These are phyloP conservation scores for Lichtheimia ornata DNA, from an alignment of 371 early-diverging fungal genomes.

Conservation along the genomic window DNA sequence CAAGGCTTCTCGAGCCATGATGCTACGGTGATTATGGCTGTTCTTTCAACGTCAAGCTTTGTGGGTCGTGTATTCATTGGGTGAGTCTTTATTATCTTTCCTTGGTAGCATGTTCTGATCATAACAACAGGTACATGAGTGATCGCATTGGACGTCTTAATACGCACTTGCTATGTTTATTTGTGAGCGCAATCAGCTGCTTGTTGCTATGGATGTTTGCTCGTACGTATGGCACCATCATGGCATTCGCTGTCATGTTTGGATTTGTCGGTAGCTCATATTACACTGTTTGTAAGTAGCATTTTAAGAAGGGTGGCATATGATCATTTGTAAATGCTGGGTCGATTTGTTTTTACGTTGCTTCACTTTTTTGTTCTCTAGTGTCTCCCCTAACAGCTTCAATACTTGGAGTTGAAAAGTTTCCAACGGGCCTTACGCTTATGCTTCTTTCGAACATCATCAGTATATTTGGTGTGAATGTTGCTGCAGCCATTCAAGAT, in stretches of 20 bases:
- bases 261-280: slow-evolving; percentile 25
- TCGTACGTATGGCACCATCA: slow-evolving; percentile 17
- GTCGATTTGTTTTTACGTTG: too few species aligned
- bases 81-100: background rate
- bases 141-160: background rate
- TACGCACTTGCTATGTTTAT: background rate
- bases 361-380: slow-evolving; percentile 6
- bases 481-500: slow-evolving; percentile 33
- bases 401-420: slow-evolving; percentile 35
- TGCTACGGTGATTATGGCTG: slow-evolving; percentile 15
- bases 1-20: slow-evolving; percentile 13
- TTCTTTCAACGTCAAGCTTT: slow-evolving; percentile 44
- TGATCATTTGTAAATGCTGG: too few species aligned
- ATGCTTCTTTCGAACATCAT: slow-evolving; percentile 31
- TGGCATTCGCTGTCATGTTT: slow-evolving; percentile 23
- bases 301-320: too few species aligned
- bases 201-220: slow-evolving; percentile 36
- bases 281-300: slow-evolving; percentile 28
- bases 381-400: slow-evolving; percentile 38
- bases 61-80: slow-evolving; percentile 49
- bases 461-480: slow-evolving; percentile 34
- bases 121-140: background rate
- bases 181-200: background rate
- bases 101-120: background rate
- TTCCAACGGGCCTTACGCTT: slow-evolving; percentile 37